phyloP scores from a whole-genome alignment of 352 stramenopile species.

The Globisporangium recalcitrans region DNA sequence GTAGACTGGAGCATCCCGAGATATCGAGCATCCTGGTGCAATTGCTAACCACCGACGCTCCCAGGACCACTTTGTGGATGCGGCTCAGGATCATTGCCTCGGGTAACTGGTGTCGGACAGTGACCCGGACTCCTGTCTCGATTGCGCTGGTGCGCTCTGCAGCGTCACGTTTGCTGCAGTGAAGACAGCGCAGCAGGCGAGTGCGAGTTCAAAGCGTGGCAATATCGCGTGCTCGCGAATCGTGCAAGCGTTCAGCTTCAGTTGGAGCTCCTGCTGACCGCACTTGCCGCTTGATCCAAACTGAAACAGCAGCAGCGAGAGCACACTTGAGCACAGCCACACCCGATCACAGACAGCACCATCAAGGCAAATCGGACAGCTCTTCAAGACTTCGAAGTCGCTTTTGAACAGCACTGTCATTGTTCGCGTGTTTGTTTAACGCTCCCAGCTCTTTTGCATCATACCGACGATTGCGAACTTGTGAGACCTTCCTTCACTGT shows the following conservation, averaged over 20 bases:
- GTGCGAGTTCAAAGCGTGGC: not conserved
- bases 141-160: slow-evolving; percentile 61
- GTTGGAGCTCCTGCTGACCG: not conserved
- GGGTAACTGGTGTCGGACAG: slow-evolving; percentile 14
- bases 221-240: not conserved
- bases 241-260: not conserved
- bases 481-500: too few relatives aligned
- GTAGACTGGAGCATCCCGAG: slow-evolving; percentile 23
- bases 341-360: too few relatives aligned
- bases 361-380: too few relatives aligned
- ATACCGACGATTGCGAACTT: too few relatives aligned
- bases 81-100: not conserved
- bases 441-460: too few relatives aligned
- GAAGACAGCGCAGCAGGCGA: not conserved
- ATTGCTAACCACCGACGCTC: slow-evolving; percentile 23
- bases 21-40: slow-evolving; percentile 32
- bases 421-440: too few relatives aligned
- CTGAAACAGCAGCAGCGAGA: not conserved
- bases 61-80: not conserved
- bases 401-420: too few relatives aligned
- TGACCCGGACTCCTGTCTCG: slow-evolving; percentile 42
- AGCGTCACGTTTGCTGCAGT: slow-evolving; percentile 38
- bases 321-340: not conserved
- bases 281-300: not conserved
- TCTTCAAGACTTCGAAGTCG: too few relatives aligned